These are phyloP conservation scores for Enteropsectra breve DNA, from an alignment of 371 early-diverging fungal species.

Conservation along the genomic window DNA sequence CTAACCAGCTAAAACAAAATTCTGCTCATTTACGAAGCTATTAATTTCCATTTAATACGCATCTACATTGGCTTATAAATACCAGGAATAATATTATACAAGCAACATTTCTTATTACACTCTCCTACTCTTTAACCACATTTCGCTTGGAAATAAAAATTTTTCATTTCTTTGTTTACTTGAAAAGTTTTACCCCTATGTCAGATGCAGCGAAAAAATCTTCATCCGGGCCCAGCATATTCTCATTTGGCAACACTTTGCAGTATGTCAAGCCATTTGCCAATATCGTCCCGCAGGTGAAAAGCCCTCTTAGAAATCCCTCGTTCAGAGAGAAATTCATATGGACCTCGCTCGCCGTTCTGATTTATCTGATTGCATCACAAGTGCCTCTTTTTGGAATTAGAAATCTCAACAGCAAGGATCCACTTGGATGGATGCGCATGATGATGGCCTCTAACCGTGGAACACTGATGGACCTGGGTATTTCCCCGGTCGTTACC, in stretches of 20 bases:
- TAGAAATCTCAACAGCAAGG: conserved; percentile 73
- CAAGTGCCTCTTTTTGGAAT: conserved; percentile 99
- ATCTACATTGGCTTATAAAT: no score
- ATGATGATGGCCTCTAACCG: conserved; percentile 95
- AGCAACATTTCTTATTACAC: no score
- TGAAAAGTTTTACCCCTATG: conserved; percentile 12
- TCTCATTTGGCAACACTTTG: conserved; percentile 67
- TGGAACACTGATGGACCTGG: conserved; percentile 98
- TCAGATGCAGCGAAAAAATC: background rate
- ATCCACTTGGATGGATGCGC: conserved; percentile 95
- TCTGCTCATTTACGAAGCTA: no score
- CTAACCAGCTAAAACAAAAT: no score
- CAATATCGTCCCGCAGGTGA: conserved; percentile 88
- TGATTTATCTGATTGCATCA: conserved; percentile 92
- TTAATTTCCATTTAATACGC: no score
- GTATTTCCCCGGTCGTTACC: conserved; percentile 94
- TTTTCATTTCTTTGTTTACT: no score
- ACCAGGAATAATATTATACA: no score
- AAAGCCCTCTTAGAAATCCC: conserved; percentile 84
- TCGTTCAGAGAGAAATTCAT: conserved; percentile 91
- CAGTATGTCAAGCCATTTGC: conserved; percentile 92
- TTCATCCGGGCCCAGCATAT: background rate
- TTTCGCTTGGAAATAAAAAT: no score
- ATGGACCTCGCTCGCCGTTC: conserved; percentile 92
- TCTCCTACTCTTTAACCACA: no score